phyloP scores from a whole-genome alignment of 2,329 filamentous ascomycete species.

The Botryotinia convoluta region DNA sequence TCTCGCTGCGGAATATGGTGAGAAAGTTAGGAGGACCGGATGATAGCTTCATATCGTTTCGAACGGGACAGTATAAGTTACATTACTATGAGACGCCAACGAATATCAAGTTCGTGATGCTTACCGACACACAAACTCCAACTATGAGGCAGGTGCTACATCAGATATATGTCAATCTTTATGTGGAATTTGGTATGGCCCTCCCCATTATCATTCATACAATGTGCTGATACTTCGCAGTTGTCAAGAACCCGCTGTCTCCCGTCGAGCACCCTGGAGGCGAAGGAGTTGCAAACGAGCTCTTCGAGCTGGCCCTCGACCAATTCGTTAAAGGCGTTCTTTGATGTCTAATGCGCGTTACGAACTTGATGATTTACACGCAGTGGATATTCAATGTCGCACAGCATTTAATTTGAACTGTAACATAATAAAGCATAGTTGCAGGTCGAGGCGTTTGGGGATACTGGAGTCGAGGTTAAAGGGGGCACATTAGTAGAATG shows the following conservation, averaged over 20 bases:
- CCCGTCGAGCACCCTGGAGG: conserved; percentile 68
- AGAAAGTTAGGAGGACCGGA: conserved; percentile 91
- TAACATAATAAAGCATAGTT: background rate
- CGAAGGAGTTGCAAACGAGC: conserved; percentile 66
- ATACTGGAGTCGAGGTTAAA: background rate
- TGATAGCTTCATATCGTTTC: conserved; percentile 91
- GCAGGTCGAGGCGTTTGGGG: background rate
- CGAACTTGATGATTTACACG: conserved; percentile 1
- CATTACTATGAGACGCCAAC: conserved; percentile 99
- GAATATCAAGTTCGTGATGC: conserved; percentile 92
- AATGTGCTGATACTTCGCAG: conserved; percentile 41
- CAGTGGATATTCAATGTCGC: conserved; percentile 2
- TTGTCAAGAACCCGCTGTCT: conserved; percentile 68
- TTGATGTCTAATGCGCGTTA: conserved; percentile 26
- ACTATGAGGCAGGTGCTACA: conserved; percentile 94
- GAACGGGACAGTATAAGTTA: conserved; percentile 93
- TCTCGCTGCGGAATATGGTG: conserved; percentile 94
- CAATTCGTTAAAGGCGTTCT: conserved; percentile 70
- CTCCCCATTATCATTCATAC: conserved; percentile 22
- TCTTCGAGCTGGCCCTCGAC: conserved; percentile 71
- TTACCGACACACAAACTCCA: conserved; percentile 83
- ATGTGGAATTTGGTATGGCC: conserved; percentile 84
- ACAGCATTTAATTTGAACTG: background rate
- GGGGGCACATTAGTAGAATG: background rate
- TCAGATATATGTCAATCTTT: conserved; percentile 97